phyloP scores from a whole-genome alignment of 2,329 filamentous ascomycete genomes.

The Teratosphaeria destructans region DNA sequence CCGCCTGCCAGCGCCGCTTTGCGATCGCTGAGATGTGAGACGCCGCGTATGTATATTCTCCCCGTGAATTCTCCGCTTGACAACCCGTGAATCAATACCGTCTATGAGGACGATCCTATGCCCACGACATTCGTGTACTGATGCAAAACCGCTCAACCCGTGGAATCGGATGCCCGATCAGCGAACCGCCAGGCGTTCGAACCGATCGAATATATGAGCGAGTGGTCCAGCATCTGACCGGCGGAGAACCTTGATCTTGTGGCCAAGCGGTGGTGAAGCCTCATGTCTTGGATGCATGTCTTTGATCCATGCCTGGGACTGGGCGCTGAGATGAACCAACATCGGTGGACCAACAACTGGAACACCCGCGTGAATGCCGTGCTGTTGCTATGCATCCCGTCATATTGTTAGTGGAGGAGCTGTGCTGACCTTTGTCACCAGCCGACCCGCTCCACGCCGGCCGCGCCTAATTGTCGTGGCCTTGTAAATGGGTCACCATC shows the following conservation, averaged over 20 bases:
- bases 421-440: neutral
- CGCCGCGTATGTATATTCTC: neutral
- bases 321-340: too few species aligned
- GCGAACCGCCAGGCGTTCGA: too few species aligned
- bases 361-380: neutral
- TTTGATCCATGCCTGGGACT: too few species aligned
- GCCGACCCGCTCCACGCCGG: neutral
- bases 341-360: too few species aligned
- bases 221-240: too few species aligned
- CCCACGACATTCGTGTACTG: neutral
- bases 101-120: neutral
- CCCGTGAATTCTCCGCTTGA: neutral
- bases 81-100: neutral
- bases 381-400: neutral
- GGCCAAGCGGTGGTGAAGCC: too few species aligned
- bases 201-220: too few species aligned
- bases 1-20: neutral
- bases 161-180: neutral
- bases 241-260: too few species aligned
- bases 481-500: neutral
- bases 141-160: neutral
- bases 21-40: neutral
- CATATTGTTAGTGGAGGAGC: neutral
- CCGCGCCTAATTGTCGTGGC: neutral
- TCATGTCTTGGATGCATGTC: too few species aligned